Base-by-base conservation (phyloP, 2,329 filamentous ascomycete genomes). In the Epicoccum nigrum region DNA sequence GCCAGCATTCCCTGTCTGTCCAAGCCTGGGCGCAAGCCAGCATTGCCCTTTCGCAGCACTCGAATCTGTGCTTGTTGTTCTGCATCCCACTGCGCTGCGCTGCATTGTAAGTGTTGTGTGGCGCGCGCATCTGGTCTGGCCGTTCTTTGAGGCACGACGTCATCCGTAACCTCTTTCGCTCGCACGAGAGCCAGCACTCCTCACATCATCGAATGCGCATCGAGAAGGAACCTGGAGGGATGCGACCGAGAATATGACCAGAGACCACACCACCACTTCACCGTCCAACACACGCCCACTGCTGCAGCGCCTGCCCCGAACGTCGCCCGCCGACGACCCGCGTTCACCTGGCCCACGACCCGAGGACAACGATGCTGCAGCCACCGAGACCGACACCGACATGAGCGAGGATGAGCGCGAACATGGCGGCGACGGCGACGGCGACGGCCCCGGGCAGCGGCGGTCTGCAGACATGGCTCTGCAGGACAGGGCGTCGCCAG, bases 401-500 rank as follows among this genome's bases (percentile, higher is more conserved):
- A 43, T 58, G 54, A 58, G 47, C 48, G 56, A 51, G 47, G 62
- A 60, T 34, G 50, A 60, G 28, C 25, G 50, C 54, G 33, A 17
- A 30, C 12, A 11, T 17, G 4, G 40, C 16, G 23, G 23, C 23
- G 23, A 25, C 9, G 23, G n/a, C n/a, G n/a, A n/a, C 32, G 28
- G 19, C 45, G 28, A 40, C 11, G 38, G 21, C 28, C 38, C 17
- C 9, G 21, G 16, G 27, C 17, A 7, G 11, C 38, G 21, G 16
- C 8, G 4, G 3, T 12, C 15, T 23, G 23, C 20, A 23, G 49
- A 55, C 17, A 51, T 54, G n/a, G 39, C 45, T 31, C 43, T 54
- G 30, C 56, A 47, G 30, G 67, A 37, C 21, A 63, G 64, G 33
- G 56, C 60, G 16, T 71, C 69, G 32, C 69, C 69, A 2, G 69